A percentile compares a stretch with the other conserved stretches of the same genome.
phyloP scores from a whole-genome alignment of 768 basidiomycete genomes.

The Trametes coccinea region DNA sequence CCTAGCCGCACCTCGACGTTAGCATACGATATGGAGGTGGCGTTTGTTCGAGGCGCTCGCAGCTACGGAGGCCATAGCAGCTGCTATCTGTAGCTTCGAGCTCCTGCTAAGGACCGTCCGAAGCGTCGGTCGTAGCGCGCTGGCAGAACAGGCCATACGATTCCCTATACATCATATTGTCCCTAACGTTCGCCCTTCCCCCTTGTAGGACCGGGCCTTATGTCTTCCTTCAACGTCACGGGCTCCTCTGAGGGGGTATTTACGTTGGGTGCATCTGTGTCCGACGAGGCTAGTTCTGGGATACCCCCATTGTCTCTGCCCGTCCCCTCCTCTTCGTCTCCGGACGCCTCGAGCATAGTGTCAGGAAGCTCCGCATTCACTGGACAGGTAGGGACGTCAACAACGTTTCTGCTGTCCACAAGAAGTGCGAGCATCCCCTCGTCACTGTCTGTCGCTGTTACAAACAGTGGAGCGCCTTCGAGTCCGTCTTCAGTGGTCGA shows the following conservation, averaged over 20 bases:
- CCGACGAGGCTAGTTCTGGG: constrained; percentile 9
- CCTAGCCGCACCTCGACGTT: constrained; percentile 1
- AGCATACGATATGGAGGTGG: background rate
- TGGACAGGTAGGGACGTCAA: background rate
- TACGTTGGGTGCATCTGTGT: background rate
- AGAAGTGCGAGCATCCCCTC: background rate
- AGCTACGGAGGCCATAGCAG: constrained; percentile 19
- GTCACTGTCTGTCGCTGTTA: background rate
- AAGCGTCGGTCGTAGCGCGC: constrained; percentile 13
- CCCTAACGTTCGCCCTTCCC: constrained; percentile 13
- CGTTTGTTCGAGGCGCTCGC: constrained; percentile 18
- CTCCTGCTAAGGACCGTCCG: constrained; percentile 7
- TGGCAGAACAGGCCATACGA: constrained; percentile 3
- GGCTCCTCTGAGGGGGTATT: constrained; percentile 14
- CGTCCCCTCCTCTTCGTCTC: background rate
- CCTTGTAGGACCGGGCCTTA: constrained; percentile 9
- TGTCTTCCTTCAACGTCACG: constrained; percentile 11
- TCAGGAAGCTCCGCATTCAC: background rate
- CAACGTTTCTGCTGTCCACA: background rate
- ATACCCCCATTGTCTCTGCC: background rate
- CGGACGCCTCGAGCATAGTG: constrained; percentile 1
- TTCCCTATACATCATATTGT: constrained; percentile 7
- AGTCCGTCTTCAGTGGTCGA: background rate
- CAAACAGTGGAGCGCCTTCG: no score
- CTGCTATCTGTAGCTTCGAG: constrained; percentile 19